Percentiles rank a stretch among this genome's conserved stretches.
These are phyloP conservation scores for Rhizopogon vulgaris DNA, from an alignment of 768 basidiomycete species.

Conservation along the genomic window DNA sequence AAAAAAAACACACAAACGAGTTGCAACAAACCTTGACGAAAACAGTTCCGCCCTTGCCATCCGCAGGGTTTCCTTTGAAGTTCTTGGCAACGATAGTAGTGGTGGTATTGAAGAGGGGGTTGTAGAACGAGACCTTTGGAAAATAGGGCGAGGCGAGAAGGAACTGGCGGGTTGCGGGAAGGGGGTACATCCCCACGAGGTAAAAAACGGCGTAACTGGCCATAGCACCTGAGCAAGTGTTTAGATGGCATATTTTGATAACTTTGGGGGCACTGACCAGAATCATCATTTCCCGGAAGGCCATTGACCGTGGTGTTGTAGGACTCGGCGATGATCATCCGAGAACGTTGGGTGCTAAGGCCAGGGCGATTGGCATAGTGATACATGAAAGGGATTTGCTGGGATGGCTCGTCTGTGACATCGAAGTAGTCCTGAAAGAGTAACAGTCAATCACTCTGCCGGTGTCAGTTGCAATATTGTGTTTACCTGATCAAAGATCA, in stretches of 20 bases:
- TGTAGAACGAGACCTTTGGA: conserved; percentile 53
- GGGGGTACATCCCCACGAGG: conserved; percentile 54
- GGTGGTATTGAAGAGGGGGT: conserved; percentile 50
- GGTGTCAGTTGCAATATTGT: neutral
- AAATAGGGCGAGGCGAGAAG: conserved; percentile 61
- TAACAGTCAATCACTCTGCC: neutral
- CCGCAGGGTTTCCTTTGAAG: conserved; percentile 46
- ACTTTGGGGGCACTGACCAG: conserved; percentile 2
- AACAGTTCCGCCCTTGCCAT: conserved; percentile 48
- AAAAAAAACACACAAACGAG: neutral
- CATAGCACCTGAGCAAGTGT: conserved; percentile 41
- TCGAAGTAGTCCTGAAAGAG: conserved; percentile 49
- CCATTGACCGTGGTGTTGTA: conserved; percentile 54
- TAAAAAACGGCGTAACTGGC: conserved; percentile 55
- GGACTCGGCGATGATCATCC: conserved; percentile 48
- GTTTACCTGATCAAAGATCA: conserved; percentile 47
- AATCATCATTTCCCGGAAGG: conserved; percentile 62
- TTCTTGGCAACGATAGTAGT: conserved; percentile 47
- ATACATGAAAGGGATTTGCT: conserved; percentile 67
- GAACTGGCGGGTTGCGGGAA: conserved; percentile 55
- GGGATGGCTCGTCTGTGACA: conserved; percentile 57
- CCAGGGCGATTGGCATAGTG: conserved; percentile 61
- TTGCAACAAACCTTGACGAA: conserved; percentile 44
- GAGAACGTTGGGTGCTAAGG: conserved; percentile 48
- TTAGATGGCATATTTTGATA: neutral